Conservation (phyloP, 129 eudicot species). For the Artemisia tridentata region DNA sequence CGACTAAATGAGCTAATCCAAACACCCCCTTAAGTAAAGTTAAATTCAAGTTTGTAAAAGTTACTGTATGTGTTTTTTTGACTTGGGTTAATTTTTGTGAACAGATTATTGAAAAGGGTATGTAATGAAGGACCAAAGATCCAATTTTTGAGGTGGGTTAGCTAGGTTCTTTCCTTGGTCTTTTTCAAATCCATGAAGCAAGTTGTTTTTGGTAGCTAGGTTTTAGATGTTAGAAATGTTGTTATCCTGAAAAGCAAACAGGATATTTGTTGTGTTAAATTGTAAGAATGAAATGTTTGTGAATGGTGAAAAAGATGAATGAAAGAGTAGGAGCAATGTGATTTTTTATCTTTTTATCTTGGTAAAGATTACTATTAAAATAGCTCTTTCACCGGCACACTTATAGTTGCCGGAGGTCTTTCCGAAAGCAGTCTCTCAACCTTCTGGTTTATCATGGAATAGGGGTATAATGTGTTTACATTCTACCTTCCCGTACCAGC, state of each 20-base stretch:
- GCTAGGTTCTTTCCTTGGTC: conserved; percentile 35
- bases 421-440: too few species aligned
- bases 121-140: conserved; percentile 24
- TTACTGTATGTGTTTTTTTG: too few species aligned
- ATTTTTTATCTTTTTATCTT: conserved; percentile 1
- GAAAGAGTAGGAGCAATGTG: conserved; percentile 23
- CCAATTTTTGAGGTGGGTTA: conserved; percentile 42
- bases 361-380: neutral
- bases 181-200: conserved; percentile 34
- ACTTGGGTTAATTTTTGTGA: conserved; percentile 13
- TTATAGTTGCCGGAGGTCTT: too few species aligned
- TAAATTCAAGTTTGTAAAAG: too few species aligned
- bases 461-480: too few species aligned
- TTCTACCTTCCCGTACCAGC: too few species aligned
- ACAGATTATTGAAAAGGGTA: conserved; percentile 56
- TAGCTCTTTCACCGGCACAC: too few species aligned
- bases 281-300: conserved; percentile 41
- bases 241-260: conserved; percentile 2
- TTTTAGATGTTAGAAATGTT: conserved; percentile 4
- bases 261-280: neutral
- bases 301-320: conserved; percentile 36
- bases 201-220: conserved; percentile 14
- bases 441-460: too few species aligned
- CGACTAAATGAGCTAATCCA: too few species aligned
- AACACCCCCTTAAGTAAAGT: too few species aligned